phyloP scores from a whole-genome alignment of 2,329 filamentous ascomycete genomes.

The Phyllosticta citriasiana region DNA sequence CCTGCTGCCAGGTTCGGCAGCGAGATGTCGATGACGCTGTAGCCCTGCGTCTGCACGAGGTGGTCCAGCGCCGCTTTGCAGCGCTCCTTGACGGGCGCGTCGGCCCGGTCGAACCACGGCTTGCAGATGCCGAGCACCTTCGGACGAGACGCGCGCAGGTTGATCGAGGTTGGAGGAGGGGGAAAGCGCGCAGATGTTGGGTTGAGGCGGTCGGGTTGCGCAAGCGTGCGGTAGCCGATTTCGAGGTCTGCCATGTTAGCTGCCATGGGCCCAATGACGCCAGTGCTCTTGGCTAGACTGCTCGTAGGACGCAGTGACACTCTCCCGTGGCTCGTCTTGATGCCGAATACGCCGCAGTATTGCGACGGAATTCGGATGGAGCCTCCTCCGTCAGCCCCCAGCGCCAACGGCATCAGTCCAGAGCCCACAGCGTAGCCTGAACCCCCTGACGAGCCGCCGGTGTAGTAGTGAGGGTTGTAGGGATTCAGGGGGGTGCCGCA shows the following conservation, averaged over 20 bases:
- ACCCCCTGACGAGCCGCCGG: conserved; percentile 72
- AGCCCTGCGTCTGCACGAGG: conserved; percentile 44
- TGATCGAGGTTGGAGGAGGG: conserved; percentile 31
- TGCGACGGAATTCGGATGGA: conserved; percentile 63
- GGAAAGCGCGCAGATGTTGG: conserved; percentile 54
- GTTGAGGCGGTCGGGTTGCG: conserved; percentile 57
- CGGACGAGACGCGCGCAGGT: conserved; percentile 24
- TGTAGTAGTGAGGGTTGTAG: conserved; percentile 65
- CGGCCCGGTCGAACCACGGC: conserved; percentile 60
- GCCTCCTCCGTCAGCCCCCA: conserved; percentile 64
- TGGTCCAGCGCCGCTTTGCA: conserved; percentile 54
- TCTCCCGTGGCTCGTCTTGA: conserved; percentile 70
- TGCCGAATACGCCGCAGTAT: conserved; percentile 71
- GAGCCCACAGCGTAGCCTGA: conserved; percentile 59
- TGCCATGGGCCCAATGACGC: conserved; percentile 66
- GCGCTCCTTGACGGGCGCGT: conserved; percentile 49
- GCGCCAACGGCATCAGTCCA: conserved; percentile 63
- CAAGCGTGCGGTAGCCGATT: conserved; percentile 72
- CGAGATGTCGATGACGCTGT: conserved; percentile 49
- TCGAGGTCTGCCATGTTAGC: conserved; percentile 67
- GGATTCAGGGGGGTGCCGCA: conserved; percentile 64
- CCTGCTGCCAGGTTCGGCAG: conserved; percentile 60
- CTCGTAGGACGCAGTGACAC: conserved; percentile 49
- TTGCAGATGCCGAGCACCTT: conserved; percentile 62
- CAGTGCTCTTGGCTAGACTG: conserved; percentile 51